Base-by-base conservation (phyloP, 2,329 filamentous ascomycete species). In the Cladosporium oxysporum region DNA sequence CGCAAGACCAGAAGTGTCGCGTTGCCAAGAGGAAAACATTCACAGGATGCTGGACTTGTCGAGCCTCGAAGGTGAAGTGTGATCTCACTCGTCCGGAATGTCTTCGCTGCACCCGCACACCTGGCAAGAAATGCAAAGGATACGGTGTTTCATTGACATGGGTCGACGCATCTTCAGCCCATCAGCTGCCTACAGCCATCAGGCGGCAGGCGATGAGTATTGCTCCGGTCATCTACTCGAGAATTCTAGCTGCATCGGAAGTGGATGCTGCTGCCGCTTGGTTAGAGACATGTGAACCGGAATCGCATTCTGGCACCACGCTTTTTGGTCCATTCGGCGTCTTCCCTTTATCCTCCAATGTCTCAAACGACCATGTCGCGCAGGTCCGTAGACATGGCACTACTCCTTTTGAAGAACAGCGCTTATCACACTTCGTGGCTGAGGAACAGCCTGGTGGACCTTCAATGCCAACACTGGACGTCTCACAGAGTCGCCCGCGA, bases 1-100 rank as follows among this genome's bases (percentile, higher is more conserved):
- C n/a, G 41, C 41, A 47, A n/a, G 52, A 57, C 23, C 52, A 57
- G 29, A 57, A 35, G n/a, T 29, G 52, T 33, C 52, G 52, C 28
- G 35, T 57, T 57, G 52, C 52, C n/a, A 57, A 57, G 52, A 57
- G 7, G 12, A 57, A 35, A 35, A 57, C 52, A 1, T 57, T 57
- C 18, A 57, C 52, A 33, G 52, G 52, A 31, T 57, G 52, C 52
- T 57, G 52, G 52, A 57, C 5, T 21, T 57, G 52, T 35, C 16
- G 52, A 33, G 52, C 28, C 18, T 57, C 52, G 52, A 57, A 57
- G 29, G 31, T 57, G 28, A 57, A 33, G 31, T 57, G 52, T 23
- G 52, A 57, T 57, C 31, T 29, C 18, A 57, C 52, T 18, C 52
- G 28, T 29, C 52, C 52, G 21, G 28, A 57, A 31, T 57, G 52